Conservation (phyloP, 1,284 basidiomycete genomes). For the Trichosporon sp. region DNA sequence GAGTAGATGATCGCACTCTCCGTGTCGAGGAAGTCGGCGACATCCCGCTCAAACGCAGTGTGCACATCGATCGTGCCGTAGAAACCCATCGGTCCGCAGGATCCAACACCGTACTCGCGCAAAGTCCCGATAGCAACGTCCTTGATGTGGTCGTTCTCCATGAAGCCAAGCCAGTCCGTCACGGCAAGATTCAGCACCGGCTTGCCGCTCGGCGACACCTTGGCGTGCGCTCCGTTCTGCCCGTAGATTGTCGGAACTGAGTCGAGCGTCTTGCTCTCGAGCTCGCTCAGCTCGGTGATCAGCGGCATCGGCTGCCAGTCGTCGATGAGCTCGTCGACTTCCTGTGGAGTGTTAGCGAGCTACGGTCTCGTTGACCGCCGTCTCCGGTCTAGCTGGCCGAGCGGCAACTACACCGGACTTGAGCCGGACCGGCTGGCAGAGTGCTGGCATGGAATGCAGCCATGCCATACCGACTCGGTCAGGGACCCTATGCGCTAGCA, state of each 20-base stretch:
- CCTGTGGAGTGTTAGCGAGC: slow-evolving; percentile 53
- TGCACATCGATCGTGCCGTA: slow-evolving; percentile 97
- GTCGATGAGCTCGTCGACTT: slow-evolving; percentile 92
- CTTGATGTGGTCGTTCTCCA: slow-evolving; percentile 82
- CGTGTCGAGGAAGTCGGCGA: slow-evolving; percentile 84
- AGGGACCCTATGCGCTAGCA: too few species aligned
- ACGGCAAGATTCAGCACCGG: slow-evolving; percentile 78
- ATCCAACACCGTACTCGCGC: slow-evolving; percentile 88
- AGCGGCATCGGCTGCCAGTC: slow-evolving; percentile 92
- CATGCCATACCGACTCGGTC: slow-evolving; percentile 1
- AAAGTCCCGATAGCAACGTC: slow-evolving; percentile 77
- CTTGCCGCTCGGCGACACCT: slow-evolving; percentile 67
- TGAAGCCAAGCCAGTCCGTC: slow-evolving; percentile 87
- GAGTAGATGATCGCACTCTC: slow-evolving; percentile 89
- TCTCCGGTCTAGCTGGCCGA: too few species aligned
- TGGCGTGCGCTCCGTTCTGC: slow-evolving; percentile 74
- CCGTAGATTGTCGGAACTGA: slow-evolving; percentile 75
- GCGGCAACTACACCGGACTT: too few species aligned
- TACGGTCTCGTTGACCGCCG: too few species aligned
- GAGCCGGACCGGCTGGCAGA: too few species aligned
- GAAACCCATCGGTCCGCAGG: slow-evolving; percentile 95
- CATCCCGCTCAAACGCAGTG: slow-evolving; percentile 76
- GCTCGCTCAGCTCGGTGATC: slow-evolving; percentile 54
- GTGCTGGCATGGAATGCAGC: background rate
- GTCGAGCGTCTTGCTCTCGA: slow-evolving; percentile 64